Conservation (phyloP, 345 rosid species). For the Firmiana major region DNA sequence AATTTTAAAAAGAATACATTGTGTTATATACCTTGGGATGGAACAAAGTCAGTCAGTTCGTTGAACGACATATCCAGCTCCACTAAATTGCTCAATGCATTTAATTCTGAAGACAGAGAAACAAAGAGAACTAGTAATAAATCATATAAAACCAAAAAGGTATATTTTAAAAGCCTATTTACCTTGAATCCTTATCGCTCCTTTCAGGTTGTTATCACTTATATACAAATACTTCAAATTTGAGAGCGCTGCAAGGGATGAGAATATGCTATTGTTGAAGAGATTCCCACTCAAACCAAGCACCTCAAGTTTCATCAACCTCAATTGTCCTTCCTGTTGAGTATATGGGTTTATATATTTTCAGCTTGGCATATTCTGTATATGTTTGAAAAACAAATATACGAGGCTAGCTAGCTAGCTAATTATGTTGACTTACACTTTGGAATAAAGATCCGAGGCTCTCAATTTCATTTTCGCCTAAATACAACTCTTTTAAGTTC, state of each 20-base stretch:
- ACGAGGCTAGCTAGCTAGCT: fast-evolving
- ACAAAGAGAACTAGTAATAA: not conserved
- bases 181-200: not conserved
- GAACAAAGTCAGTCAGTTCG: not conserved
- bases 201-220: not conserved
- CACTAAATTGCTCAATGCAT: not conserved
- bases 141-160: not conserved
- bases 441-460: not conserved
- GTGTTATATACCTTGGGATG: not conserved
- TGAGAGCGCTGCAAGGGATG: not conserved
- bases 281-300: not conserved
- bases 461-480: not conserved
- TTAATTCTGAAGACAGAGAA: too few relatives aligned
- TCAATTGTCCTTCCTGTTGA: not conserved
- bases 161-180: not conserved
- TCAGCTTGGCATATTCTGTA: too few relatives aligned
- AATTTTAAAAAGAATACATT: not conserved
- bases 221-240: not conserved
- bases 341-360: too few relatives aligned
- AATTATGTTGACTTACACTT: not conserved
- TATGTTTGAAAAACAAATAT: not conserved
- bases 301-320: not conserved
- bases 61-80: not conserved
- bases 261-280: not conserved
- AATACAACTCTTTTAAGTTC: slow-evolving; percentile 8